Conservation (phyloP, 1,284 basidiomycete genomes). For the Grifola frondosa region DNA sequence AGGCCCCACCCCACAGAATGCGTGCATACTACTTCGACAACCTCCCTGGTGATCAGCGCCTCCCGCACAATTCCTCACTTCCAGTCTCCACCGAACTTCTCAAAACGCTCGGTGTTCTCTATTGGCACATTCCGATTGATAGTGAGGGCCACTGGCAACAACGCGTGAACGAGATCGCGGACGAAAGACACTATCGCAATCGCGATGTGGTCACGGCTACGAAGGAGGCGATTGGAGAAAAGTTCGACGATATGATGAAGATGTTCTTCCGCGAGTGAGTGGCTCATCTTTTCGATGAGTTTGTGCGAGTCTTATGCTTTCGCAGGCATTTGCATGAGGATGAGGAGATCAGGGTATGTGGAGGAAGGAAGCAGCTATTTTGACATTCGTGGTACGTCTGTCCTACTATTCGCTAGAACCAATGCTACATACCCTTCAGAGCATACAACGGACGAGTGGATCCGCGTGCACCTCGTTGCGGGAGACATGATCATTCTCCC, state of each 20-base stretch:
- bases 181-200: slow-evolving; percentile 74
- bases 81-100: slow-evolving; percentile 53
- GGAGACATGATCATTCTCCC: slow-evolving; percentile 78
- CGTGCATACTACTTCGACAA: slow-evolving; percentile 83
- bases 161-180: slow-evolving; percentile 59
- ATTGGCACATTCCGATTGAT: slow-evolving; percentile 62
- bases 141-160: slow-evolving; percentile 44
- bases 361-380: slow-evolving; percentile 83
- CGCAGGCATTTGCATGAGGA: slow-evolving; percentile 87
- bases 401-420: not conserved
- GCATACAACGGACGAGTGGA: slow-evolving; percentile 63
- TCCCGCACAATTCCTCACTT: slow-evolving; percentile 68
- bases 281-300: not conserved
- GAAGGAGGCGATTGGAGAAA: slow-evolving; percentile 72
- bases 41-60: slow-evolving; percentile 72
- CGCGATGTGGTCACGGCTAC: slow-evolving; percentile 75
- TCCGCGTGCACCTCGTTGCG: slow-evolving; percentile 64
- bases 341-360: slow-evolving; percentile 88
- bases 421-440: slow-evolving; percentile 33
- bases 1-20: too few relatives aligned
- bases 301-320: not conserved
- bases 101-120: slow-evolving; percentile 55
- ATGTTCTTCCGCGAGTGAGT: slow-evolving; percentile 79
- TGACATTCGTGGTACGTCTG: slow-evolving; percentile 68
- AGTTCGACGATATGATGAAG: slow-evolving; percentile 78